Evolutionary conservation across 306 rosid genomes (phyloP).

Genomic region (Ammopiptanthus mongolicus): DNA sequence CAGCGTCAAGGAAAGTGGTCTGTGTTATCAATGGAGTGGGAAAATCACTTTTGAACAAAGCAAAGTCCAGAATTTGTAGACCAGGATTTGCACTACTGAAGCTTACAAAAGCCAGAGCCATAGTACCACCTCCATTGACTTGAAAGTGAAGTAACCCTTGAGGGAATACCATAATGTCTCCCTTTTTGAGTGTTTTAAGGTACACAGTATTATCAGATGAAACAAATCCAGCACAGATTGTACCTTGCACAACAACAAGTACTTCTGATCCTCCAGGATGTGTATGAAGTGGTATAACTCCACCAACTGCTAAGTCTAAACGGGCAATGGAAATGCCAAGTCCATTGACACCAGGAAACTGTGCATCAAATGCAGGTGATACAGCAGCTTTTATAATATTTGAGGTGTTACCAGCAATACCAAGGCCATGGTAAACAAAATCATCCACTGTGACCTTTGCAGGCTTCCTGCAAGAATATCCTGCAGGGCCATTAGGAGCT

Average conservation of each 20-base stretch:
- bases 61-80: conserved; percentile 61
- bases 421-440: conserved; percentile 56
- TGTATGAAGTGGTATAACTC: conserved; percentile 76
- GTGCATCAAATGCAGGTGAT: conserved; percentile 56
- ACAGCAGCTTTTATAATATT: conserved; percentile 68
- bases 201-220: conserved; percentile 53
- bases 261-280: conserved; percentile 71
- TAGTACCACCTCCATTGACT: conserved; percentile 30
- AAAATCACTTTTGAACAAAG: conserved; percentile 63
- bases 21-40: conserved; percentile 39
- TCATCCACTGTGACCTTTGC: conserved; percentile 44
- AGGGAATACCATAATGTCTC: conserved; percentile 78
- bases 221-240: conserved; percentile 61
- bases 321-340: conserved; percentile 66
- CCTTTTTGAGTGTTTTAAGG: conserved; percentile 47
- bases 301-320: conserved; percentile 49
- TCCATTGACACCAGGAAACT: conserved; percentile 68
- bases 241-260: conserved; percentile 41
- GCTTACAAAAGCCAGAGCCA: conserved; percentile 35
- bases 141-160: conserved; percentile 81
- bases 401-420: conserved; percentile 59
- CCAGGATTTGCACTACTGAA: conserved; percentile 77
- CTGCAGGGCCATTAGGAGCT: conserved; percentile 54
- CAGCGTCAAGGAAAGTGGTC: conserved; percentile 62
- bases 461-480: conserved; percentile 64